Percentiles rank a stretch among this genome's conserved stretches.
Conservation (phyloP, 495 filamentous ascomycete species). For the Letharia lupina region DNA sequence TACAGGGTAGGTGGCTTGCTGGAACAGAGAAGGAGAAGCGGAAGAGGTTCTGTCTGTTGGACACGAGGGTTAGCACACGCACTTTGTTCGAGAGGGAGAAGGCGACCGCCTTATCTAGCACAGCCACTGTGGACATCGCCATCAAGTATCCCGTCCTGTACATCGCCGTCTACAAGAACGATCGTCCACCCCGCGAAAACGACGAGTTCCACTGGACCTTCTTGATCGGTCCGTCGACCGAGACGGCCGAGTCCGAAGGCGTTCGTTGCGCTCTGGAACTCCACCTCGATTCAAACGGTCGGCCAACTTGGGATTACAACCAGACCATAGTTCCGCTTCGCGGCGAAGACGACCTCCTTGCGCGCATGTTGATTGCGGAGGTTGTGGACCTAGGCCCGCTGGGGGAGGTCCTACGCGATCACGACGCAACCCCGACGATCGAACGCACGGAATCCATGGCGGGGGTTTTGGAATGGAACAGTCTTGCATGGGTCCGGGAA, state of each 20-base stretch:
- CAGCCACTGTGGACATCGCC: neutral
- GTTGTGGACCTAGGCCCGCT: neutral
- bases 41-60: neutral
- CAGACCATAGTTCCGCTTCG: neutral
- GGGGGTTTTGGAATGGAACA: neutral
- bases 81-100: neutral
- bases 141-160: slow-evolving; percentile 1
- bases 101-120: neutral
- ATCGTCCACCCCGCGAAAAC: neutral
- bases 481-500: neutral
- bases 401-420: neutral
- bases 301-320: neutral
- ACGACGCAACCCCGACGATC: neutral
- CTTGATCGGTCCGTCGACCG: neutral
- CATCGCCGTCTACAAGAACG: neutral
- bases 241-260: neutral
- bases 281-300: neutral
- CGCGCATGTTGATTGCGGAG: neutral
- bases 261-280: neutral
- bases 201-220: neutral
- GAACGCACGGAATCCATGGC: neutral
- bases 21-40: neutral
- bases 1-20: slow-evolving; percentile 1
- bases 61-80: neutral
- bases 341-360: neutral